Evolutionary conservation across 2,329 filamentous ascomycete genomes (phyloP), one percentile per base, ranked within the genome.

Genomic region (Cercospora brassicicola): DNA sequence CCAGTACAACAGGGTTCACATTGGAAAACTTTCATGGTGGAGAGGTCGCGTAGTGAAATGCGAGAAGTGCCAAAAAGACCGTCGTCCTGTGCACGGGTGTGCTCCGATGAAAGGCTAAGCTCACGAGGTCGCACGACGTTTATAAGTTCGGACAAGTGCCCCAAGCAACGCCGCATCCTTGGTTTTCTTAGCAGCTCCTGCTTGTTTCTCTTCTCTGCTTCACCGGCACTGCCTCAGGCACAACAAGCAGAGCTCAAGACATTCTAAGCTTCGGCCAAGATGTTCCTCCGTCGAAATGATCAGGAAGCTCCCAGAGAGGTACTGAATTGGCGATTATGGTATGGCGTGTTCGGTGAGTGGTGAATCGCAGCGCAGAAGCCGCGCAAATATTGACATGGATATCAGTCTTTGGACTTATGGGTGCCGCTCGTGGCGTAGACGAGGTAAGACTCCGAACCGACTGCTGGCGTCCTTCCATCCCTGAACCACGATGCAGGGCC

Each of bases 261-360:
- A 45, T 18, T 10, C 33, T 42, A 66, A 69, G 69, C 69, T 67
- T 66, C 60, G 67, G 71, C 67, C 62, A 73, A 71, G 66, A 77
- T 78, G 72, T 72, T 74, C 48, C 72, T 71, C 53, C 45, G 36
- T 66, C 71, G 73, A 79, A 71, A 69, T 77, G 64, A 67, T 55
- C 78, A 64, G 79, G 87, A 82, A 67, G 90, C 91, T 68, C 91
- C 91, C 4, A 85, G 85, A 65, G 87, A 91, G 75, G 86, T 89
- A 69, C 87, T 93, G 78, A 94, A 94, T 81, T 93, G 90, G 90
- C 84, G 88, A 55, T 83, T 94, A 69, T 93, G 90, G 89, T 92
- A 91, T 78, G 89, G 90, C 51, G 90, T 93, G 64, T 76, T 91
- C 70, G 76, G 75, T 77, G 59, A 72, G 74, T 59, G 15, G 7